Evolutionary conservation across 306 rosid genomes (phyloP).

Genomic region (Rosa persica): DNA sequence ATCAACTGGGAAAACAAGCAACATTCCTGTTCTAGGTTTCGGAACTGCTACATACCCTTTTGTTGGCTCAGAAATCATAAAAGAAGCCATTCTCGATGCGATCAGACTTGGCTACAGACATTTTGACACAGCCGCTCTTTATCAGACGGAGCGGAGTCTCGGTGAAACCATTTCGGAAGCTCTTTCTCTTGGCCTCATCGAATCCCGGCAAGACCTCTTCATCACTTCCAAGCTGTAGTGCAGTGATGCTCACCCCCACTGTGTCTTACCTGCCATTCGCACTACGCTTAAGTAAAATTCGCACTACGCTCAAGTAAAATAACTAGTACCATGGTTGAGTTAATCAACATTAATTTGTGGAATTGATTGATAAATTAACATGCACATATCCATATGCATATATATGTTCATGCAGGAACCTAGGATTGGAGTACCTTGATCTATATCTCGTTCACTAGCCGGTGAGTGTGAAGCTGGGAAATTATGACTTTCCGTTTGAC

Average conservation of each 20-base stretch:
- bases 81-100: background rate
- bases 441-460: slow-evolving; percentile 22
- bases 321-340: too few relatives aligned
- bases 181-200: slow-evolving; percentile 32
- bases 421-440: slow-evolving; percentile 24
- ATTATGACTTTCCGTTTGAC: slow-evolving; percentile 22
- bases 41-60: too few relatives aligned
- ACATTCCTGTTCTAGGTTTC: too few relatives aligned
- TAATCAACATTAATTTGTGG: too few relatives aligned
- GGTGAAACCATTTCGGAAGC: background rate
- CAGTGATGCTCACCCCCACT: slow-evolving; percentile 44
- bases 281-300: slow-evolving; percentile 36
- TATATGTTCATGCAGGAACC: slow-evolving; percentile 10
- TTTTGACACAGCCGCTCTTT: background rate
- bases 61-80: too few relatives aligned
- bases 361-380: too few relatives aligned
- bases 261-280: slow-evolving; percentile 48
- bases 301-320: slow-evolving; percentile 34
- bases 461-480: slow-evolving; percentile 3
- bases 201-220: slow-evolving; percentile 50
- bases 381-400: too few relatives aligned
- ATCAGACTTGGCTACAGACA: background rate
- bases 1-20: too few relatives aligned
- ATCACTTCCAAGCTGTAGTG: slow-evolving; percentile 58
- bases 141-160: background rate